These are phyloP conservation scores for Cladophialophora yegresii DNA, from an alignment of 2,329 filamentous ascomycete species.

Conservation along the genomic window DNA sequence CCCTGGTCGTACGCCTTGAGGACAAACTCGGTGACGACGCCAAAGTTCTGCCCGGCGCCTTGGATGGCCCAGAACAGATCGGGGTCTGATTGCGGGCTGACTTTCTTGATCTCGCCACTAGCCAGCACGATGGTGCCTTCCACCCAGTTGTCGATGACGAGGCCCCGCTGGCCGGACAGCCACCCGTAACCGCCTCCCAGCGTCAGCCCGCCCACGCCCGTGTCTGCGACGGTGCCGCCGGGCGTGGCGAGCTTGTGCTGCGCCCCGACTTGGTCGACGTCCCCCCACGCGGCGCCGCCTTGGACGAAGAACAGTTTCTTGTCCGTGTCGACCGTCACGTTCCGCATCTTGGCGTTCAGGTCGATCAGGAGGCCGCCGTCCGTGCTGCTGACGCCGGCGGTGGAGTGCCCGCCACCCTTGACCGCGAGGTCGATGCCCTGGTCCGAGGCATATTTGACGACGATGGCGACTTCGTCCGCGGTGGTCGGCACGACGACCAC, in stretches of 20 bases:
- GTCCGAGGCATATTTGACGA: constrained; percentile 50
- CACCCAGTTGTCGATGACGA: constrained; percentile 56
- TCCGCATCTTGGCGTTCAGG: constrained; percentile 52
- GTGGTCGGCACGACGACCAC: constrained; percentile 50
- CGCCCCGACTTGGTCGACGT: constrained; percentile 57
- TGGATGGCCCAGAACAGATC: constrained; percentile 49
- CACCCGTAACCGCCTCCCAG: constrained; percentile 63
- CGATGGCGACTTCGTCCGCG: constrained; percentile 46
- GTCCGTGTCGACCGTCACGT: constrained; percentile 52
- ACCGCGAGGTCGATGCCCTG: constrained; percentile 55
- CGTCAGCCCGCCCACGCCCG: constrained; percentile 61
- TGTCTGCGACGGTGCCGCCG: constrained; percentile 64
- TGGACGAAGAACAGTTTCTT: constrained; percentile 52
- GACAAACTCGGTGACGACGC: constrained; percentile 49
- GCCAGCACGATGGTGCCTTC: constrained; percentile 44
- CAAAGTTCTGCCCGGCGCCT: constrained; percentile 48
- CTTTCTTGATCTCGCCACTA: constrained; percentile 43
- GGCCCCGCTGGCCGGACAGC: constrained; percentile 57
- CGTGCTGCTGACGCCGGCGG: constrained; percentile 54
- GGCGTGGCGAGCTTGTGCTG: constrained; percentile 59
- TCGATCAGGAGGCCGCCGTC: constrained; percentile 59
- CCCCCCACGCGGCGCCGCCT: constrained; percentile 57
- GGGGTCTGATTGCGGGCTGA: constrained; percentile 40
- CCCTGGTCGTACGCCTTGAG: constrained; percentile 41
- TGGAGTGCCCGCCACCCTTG: constrained; percentile 60